A percentile compares a stretch with the other conserved stretches of the same genome.
Conservation (phyloP, 164 flowering plant species). For the Platanus orientalis region DNA sequence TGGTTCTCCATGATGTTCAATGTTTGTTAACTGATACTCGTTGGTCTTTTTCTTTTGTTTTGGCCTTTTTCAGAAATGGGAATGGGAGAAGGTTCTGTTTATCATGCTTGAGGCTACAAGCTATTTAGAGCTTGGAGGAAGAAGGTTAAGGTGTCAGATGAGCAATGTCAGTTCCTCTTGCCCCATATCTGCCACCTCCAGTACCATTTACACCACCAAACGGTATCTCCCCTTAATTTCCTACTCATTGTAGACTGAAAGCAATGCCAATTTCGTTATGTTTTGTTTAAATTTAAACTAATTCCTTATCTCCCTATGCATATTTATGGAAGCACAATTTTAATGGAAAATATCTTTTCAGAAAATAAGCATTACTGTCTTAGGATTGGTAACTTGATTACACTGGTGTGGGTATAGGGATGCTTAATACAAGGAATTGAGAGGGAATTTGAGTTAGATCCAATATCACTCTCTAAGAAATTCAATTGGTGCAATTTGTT, state of each 20-base stretch:
- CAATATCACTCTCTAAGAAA: neutral
- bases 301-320: neutral
- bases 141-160: slow-evolving; percentile 11
- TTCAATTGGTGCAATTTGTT: too few species aligned
- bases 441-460: neutral
- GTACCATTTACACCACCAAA: slow-evolving; percentile 59
- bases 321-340: neutral
- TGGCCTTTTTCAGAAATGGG: slow-evolving; percentile 11
- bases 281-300: neutral
- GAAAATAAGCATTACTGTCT: neutral
- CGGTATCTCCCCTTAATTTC: slow-evolving; percentile 29
- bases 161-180: slow-evolving; percentile 92
- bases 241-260: slow-evolving; percentile 1
- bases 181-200: slow-evolving; percentile 79
- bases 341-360: neutral
- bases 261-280: neutral
- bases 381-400: neutral
- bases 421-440: neutral
- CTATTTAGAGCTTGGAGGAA: slow-evolving; percentile 25
- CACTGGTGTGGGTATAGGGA: neutral
- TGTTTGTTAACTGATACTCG: neutral
- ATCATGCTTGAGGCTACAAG: slow-evolving; percentile 18
- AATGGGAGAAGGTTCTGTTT: slow-evolving; percentile 26
- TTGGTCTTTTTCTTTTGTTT: slow-evolving; percentile 6
- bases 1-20: neutral